These are phyloP conservation scores for Trichoderma sp. DNA, from an alignment of 2,329 filamentous ascomycete species.

Conservation along the genomic window DNA sequence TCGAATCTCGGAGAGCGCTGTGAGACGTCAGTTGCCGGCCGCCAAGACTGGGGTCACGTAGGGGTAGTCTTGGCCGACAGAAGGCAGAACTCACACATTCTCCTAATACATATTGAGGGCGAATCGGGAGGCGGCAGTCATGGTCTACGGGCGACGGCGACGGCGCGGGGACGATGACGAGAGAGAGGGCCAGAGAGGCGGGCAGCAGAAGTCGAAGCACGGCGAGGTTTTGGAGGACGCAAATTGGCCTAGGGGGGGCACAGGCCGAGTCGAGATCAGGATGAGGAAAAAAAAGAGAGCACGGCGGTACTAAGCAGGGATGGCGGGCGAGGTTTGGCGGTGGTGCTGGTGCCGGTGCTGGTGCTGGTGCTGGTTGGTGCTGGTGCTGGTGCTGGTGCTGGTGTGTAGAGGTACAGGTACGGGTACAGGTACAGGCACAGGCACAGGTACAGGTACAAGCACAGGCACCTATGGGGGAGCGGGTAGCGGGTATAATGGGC, in stretches of 20 bases:
- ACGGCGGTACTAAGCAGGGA: background rate
- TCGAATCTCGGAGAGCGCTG: conserved; percentile 49
- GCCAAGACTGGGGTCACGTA: conserved; percentile 22
- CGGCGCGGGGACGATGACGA: conserved; percentile 18
- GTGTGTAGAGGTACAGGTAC: background rate
- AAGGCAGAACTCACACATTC: conserved; percentile 39
- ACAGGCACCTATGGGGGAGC: too few species aligned
- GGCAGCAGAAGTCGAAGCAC: background rate
- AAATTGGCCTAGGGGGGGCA: conserved; percentile 8
- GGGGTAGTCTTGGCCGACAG: conserved; percentile 19
- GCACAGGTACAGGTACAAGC: background rate
- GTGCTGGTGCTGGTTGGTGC: background rate
- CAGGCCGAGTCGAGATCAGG: conserved; percentile 7
- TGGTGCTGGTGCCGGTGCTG: background rate
- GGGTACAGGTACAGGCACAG: background rate
- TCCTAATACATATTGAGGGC: conserved; percentile 38
- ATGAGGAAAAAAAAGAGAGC: conserved; percentile 6
- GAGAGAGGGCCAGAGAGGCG: background rate
- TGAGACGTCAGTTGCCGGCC: conserved; percentile 34
- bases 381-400: background rate
- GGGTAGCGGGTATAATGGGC: too few species aligned
- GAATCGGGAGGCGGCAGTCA: conserved; percentile 32
- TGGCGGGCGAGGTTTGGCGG: background rate
- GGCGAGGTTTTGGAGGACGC: conserved; percentile 11
- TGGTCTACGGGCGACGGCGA: conserved; percentile 34